Conservation (phyloP, 805 yeast genomes). For the fission yeast (Schizosaccharomyces pombe) region DNA sequence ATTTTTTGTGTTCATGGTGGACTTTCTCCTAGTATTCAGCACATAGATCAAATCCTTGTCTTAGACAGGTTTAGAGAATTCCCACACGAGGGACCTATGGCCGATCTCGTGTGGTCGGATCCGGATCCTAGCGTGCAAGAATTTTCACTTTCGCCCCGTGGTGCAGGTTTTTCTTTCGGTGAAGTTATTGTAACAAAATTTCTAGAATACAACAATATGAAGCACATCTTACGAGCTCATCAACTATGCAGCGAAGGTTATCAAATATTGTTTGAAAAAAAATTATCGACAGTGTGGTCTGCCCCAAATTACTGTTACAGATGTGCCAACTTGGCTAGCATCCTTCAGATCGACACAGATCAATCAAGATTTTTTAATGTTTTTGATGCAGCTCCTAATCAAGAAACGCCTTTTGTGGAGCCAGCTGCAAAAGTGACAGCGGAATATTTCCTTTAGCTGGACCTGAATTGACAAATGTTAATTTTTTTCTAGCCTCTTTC, state of each 20-base stretch:
- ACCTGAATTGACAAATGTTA: neutral
- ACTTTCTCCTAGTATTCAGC: slow-evolving; percentile 79
- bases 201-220: slow-evolving; percentile 49
- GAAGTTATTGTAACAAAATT: slow-evolving; percentile 73
- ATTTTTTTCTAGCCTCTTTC: too few relatives aligned
- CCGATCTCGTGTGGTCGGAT: slow-evolving; percentile 94
- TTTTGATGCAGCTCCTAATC: slow-evolving; percentile 82
- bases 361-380: slow-evolving; percentile 63
- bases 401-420: neutral
- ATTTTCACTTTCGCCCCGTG: slow-evolving; percentile 65
- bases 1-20: slow-evolving; percentile 92
- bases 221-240: slow-evolving; percentile 76
- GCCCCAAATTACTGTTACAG: slow-evolving; percentile 96
- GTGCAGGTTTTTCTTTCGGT: slow-evolving; percentile 96
- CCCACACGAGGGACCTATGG: slow-evolving; percentile 99
- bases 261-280: slow-evolving; percentile 72
- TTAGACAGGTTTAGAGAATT: slow-evolving; percentile 83
- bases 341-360: slow-evolving; percentile 57
- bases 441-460: neutral
- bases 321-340: slow-evolving; percentile 94
- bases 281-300: slow-evolving; percentile 90
- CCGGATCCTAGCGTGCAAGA: slow-evolving; percentile 68
- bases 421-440: neutral
- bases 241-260: slow-evolving; percentile 93
- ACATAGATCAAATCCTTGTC: slow-evolving; percentile 71